Base-by-base conservation (phyloP, 2,329 filamentous ascomycete genomes). In the Geosmithia morbida region DNA sequence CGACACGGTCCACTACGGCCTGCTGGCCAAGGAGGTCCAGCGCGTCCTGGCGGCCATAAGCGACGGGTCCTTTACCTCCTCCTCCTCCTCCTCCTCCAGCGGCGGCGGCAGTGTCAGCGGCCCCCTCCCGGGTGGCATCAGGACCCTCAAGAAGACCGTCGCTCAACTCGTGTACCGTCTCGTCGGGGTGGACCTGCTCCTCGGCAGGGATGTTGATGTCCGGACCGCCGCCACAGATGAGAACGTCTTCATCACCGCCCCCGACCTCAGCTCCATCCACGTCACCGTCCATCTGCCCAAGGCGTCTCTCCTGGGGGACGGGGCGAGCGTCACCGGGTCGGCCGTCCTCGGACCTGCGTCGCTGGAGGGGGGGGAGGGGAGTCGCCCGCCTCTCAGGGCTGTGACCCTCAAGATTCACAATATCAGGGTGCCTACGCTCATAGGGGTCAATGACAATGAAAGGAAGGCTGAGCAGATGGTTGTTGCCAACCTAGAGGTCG, bases 1-100 rank as follows among this genome's bases (percentile, higher is more conserved):
- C n/a, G 83, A 83, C 57, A 88, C 85, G 2, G 77, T 87, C 20
- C 82, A 89, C 64, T 89, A 89, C 56, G 84, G 85, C 2, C 70
- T 67, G 10, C 68, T 88, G 14, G 81, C 78, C 65, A 87, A 87
- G 63, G 68, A 70, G 0, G 68, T 88, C 14, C 64, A 82, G 30
- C 60, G 62, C 20, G 66, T 65, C 13, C 57, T 81, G 22, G 60
- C 63, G 19, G 45, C 41, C 6, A 41, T n/a, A 16, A 18, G 43
- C 10, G 40, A 29, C 41, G 22, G 22, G 17, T 7, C 33, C 14
- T 13, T 37, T 11, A n/a, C n/a, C n/a, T n/a, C n/a, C n/a, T n/a
- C n/a, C n/a, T n/a, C n/a, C n/a, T n/a, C n/a, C n/a, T n/a, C n/a
- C n/a, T n/a, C n/a, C n/a, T n/a, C n/a, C n/a, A n/a, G n/a, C n/a